Evolutionary conservation across 208 protist genomes (phyloP), one percentile per base, ranked within the genome.

Genomic region (Leishmania major): DNA sequence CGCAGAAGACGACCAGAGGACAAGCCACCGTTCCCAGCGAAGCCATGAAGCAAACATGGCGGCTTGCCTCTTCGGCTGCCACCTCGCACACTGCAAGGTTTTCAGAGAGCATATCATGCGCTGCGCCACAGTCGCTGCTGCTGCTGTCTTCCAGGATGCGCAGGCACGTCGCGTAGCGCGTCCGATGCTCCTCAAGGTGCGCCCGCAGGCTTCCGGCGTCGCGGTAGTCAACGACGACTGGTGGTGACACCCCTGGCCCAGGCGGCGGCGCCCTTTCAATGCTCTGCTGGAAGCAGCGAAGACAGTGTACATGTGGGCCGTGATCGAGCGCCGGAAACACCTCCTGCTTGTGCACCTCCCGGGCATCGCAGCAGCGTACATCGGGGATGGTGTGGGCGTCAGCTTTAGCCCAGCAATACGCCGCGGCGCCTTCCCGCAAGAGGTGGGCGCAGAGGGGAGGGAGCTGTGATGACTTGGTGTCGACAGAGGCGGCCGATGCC

Each of bases 41-140:
- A 19, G 84, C 85, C 72, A 93, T 87, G 79, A 93, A 91, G 82
- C 89, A 93, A 7, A 67, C 71, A 78, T 95, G 91, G 1, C 91
- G 89, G 13, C 88, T 77, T 67, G 79, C 91, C 37, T 86, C 74
- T 45, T 86, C 89, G 19, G 91, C 91, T 11, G 72, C 79, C 17
- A n/a, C 74, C 82, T 95, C 91, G 57, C 89, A 90, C 8, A 77
- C 81, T 43, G 75, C 83, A 37, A 53, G 40, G 37, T 85, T 69
- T 28, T 90, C 85, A 1, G 70, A 75, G n/a, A 80, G 45, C 35
- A 80, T 19, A 49, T 86, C 49, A 19, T 28, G 84, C 28, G 55
- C 70, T 62, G 74, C 77, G n/a, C 77, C 55, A 13, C 64, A 62
- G 45, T 87, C 82, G 57, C 76, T 81, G 40, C 70, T 77, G 40